These are phyloP conservation scores for Pythium phragmitis DNA, from an alignment of 352 stramenopile species.

Conservation along the genomic window DNA sequence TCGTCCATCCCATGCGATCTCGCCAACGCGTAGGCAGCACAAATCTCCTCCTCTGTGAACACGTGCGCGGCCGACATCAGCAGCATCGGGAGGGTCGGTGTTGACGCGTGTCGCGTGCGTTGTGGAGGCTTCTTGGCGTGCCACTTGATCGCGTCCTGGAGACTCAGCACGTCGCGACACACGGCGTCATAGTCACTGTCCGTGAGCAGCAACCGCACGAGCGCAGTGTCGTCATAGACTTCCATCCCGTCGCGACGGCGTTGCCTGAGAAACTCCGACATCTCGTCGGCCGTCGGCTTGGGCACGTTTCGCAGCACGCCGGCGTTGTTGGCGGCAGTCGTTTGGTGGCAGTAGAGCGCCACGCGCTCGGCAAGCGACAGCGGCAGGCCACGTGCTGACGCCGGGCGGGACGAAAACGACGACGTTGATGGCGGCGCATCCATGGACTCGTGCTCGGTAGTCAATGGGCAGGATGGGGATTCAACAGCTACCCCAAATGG, in stretches of 20 bases:
- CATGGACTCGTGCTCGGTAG: not conserved
- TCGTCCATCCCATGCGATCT: not conserved
- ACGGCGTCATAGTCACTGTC: conserved; percentile 23
- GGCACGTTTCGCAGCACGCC: conserved; percentile 11
- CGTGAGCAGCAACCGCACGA: conserved; percentile 15
- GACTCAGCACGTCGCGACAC: conserved; percentile 12
- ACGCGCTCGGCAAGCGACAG: conserved; percentile 17
- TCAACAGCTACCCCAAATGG: too few species aligned
- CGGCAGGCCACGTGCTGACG: conserved; percentile 7
- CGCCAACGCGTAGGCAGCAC: conserved; percentile 1
- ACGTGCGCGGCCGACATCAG: conserved; percentile 15
- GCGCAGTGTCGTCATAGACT: conserved; percentile 6
- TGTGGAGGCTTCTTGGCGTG: not conserved
- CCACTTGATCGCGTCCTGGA: conserved; percentile 18
- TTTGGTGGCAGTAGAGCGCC: conserved; percentile 16
- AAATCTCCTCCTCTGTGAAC: conserved; percentile 10
- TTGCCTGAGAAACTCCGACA: conserved; percentile 10
- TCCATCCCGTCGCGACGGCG: not conserved
- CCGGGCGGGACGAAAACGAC: conserved; percentile 1
- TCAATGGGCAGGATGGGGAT: not conserved
- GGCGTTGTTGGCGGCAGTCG: conserved; percentile 22
- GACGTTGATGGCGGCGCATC: not conserved
- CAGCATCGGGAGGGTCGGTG: conserved; percentile 2
- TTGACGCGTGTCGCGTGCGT: not conserved
- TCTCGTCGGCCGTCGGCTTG: conserved; percentile 18